phyloP scores from a whole-genome alignment of 371 early-diverging fungal species.

The Mortierella sp. region DNA sequence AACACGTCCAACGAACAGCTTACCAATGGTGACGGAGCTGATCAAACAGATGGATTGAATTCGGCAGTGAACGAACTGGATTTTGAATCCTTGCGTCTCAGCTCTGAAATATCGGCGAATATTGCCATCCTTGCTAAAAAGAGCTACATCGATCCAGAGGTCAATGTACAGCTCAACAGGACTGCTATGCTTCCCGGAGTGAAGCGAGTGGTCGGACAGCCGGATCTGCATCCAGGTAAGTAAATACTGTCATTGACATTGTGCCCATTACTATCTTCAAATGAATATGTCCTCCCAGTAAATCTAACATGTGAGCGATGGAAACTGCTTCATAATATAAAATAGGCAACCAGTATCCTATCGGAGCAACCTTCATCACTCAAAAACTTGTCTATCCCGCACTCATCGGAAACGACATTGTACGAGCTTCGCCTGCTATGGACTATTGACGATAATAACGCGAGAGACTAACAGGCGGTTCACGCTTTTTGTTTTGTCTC shows the following conservation, averaged over 20 bases:
- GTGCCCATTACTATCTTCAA: no score
- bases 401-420: slow-evolving; percentile 67
- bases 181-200: slow-evolving; percentile 56
- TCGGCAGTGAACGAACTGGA: not conserved
- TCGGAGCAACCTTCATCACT: slow-evolving; percentile 60
- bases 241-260: no score
- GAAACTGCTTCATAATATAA: not conserved
- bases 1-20: not conserved
- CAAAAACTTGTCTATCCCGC: slow-evolving; percentile 60
- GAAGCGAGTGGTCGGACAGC: slow-evolving; percentile 60
- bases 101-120: slow-evolving; percentile 34
- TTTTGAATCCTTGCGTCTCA: slow-evolving; percentile 9
- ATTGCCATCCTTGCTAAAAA: slow-evolving; percentile 54
- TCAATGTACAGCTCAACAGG: slow-evolving; percentile 55
- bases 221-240: slow-evolving; percentile 66
- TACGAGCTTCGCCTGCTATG: slow-evolving; percentile 16
- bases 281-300: no score
- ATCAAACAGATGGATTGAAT: not conserved
- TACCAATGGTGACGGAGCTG: not conserved
- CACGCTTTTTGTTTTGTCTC: no score
- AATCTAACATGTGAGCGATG: no score
- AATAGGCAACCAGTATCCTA: slow-evolving; percentile 53
- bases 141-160: slow-evolving; percentile 58
- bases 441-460: not conserved
- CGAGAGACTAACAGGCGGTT: not conserved